phyloP scores from a whole-genome alignment of 495 filamentous ascomycete species.

The Neurospora hispaniola region DNA sequence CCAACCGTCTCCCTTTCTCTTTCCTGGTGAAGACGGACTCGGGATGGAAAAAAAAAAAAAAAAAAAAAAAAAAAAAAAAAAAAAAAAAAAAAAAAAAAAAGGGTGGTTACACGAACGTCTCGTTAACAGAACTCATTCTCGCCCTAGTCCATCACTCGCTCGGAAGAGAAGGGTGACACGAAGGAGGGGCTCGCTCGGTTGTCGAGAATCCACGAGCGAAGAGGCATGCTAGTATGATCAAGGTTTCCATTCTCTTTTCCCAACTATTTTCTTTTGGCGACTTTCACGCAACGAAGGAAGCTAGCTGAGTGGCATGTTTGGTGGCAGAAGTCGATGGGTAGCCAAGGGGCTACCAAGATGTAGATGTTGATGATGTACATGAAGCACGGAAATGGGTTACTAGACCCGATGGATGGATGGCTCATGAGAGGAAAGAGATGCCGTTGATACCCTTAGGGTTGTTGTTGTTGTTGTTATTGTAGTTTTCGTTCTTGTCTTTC shows the following conservation, averaged over 20 bases:
- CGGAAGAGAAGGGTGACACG: neutral
- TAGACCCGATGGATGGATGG: neutral
- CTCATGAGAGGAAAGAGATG: neutral
- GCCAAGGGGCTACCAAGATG: neutral
- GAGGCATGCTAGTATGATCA: neutral
- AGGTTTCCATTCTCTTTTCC: neutral
- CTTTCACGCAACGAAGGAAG: neutral
- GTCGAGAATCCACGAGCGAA: neutral
- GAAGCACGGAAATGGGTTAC: neutral
- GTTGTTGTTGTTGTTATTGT: neutral
- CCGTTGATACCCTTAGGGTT: neutral
- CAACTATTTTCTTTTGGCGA: neutral
- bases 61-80: no score
- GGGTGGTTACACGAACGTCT: neutral
- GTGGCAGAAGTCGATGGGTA: neutral
- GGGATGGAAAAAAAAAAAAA: neutral
- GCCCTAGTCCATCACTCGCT: neutral
- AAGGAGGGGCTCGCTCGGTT: neutral
- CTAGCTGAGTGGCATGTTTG: neutral
- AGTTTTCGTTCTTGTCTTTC: neutral
- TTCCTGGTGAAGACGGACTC: neutral
- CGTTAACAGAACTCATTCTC: neutral
- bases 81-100: neutral
- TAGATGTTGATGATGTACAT: neutral
- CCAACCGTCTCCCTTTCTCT: neutral